Evolutionary conservation across 257 asterid species (phyloP), one percentile per base, ranked within the genome.

Genomic region (Ligustrum vulgare): DNA sequence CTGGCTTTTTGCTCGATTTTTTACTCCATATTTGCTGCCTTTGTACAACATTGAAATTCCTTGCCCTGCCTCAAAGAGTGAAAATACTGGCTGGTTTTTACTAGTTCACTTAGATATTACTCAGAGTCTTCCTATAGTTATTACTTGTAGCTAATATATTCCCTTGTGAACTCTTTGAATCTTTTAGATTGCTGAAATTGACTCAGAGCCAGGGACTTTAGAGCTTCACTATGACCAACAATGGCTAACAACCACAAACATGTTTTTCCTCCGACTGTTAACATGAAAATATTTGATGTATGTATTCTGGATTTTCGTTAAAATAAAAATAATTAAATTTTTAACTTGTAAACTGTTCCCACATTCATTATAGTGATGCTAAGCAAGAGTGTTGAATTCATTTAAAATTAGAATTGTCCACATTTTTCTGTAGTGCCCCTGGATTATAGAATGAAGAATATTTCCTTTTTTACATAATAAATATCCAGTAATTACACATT

Each of bases 1-100:
- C 82, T 94, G 98, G 98, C 88, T 92, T 84, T 87, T 97, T 66
- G 98, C 98, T 10, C 98, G 92, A 6, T 36, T 84, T 77, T 94
- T 78, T 98, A 94, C 84, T 94, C 97, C 90, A 90, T 92, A 86
- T 92, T 94, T 80, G 80, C 98, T 78, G 98, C 98, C 98, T 82
- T 91, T 74, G 95, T 90, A 73, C 93, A 90, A 82, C 97, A 92
- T 75, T 93, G 89, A 85, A 83, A 72, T 87, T 87, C 70, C 91
- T 87, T 73, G 88, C 91, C 25, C 91, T 87, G 91, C 80, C 83
- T 87, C 36, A 86, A 86, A 41, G 87, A 89, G 79, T 77, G 84
- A 67, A 84, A 83, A 1, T 94, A 92, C 79, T 83, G 92, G 86
- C 97, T 90, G 86, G 96, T 93, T 67, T 76, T 65, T 77, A 67